These are phyloP conservation scores for Ligustrum vulgare DNA, from an alignment of 257 asterid species.

Conservation along the genomic window DNA sequence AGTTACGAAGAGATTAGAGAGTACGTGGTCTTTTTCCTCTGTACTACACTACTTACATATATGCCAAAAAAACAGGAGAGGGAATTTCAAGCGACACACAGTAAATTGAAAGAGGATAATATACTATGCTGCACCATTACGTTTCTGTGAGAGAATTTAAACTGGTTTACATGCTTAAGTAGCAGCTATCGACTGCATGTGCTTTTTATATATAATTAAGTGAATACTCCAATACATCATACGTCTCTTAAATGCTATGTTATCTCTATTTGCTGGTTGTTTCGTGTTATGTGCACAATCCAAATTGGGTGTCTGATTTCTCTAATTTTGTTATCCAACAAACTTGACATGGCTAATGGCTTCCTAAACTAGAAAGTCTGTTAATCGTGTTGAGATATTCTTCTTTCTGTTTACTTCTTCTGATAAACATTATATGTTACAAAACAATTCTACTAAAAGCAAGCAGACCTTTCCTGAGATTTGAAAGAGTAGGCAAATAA, in stretches of 20 bases:
- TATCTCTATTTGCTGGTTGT: background rate
- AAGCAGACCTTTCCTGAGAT: background rate
- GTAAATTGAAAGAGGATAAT: background rate
- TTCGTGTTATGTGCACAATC: background rate
- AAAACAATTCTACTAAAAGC: background rate
- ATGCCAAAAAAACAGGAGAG: conserved; percentile 8
- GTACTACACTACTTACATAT: conserved; percentile 12
- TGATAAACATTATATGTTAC: background rate
- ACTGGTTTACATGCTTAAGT: background rate
- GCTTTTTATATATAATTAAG: background rate
- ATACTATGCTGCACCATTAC: conserved; percentile 10
- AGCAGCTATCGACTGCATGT: background rate
- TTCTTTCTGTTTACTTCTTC: background rate
- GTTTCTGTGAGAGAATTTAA: conserved; percentile 9
- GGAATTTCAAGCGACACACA: background rate
- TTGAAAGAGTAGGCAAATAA: background rate
- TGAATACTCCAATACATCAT: background rate
- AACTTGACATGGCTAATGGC: background rate
- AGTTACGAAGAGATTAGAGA: conserved; percentile 65
- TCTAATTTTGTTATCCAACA: background rate
- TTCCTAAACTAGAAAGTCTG: background rate
- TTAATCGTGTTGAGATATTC: background rate
- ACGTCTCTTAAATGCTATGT: background rate
- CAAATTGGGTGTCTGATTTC: background rate
- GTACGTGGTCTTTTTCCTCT: conserved; percentile 49